phyloP scores from a whole-genome alignment of 2,329 filamentous ascomycete genomes.

The Nectriaceae sp. region DNA sequence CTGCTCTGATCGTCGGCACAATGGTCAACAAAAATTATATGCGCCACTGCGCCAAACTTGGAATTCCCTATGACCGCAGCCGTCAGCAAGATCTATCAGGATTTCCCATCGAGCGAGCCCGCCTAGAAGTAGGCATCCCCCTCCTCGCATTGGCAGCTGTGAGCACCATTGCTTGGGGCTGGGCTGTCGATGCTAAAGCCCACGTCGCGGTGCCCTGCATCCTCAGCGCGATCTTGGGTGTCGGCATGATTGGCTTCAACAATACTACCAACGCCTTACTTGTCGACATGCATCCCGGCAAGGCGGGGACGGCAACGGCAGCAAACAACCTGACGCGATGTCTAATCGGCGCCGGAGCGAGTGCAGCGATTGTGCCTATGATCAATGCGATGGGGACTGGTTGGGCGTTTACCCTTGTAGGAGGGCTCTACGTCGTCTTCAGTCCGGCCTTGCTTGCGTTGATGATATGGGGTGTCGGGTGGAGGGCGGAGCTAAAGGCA shows the following conservation, averaged over 20 bases:
- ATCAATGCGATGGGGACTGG: slow-evolving; percentile 51
- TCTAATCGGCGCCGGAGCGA: slow-evolving; percentile 54
- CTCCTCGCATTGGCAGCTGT: slow-evolving; percentile 52
- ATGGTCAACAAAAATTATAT: slow-evolving; percentile 69
- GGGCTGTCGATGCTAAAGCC: slow-evolving; percentile 46
- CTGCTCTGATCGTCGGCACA: slow-evolving; percentile 50
- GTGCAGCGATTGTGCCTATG: slow-evolving; percentile 54
- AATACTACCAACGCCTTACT: slow-evolving; percentile 55
- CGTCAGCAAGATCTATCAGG: slow-evolving; percentile 50
- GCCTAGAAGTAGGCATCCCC: slow-evolving; percentile 51
- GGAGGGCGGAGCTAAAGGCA: slow-evolving; percentile 39
- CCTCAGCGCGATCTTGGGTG: slow-evolving; percentile 47
- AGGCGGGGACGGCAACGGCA: slow-evolving; percentile 55
- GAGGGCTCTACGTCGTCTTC: slow-evolving; percentile 41
- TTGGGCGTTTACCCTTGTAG: slow-evolving; percentile 53
- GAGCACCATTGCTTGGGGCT: slow-evolving; percentile 52
- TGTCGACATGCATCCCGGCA: slow-evolving; percentile 56
- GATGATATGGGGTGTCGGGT: slow-evolving; percentile 44
- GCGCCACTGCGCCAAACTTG: slow-evolving; percentile 56
- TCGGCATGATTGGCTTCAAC: slow-evolving; percentile 55
- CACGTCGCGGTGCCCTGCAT: slow-evolving; percentile 50
- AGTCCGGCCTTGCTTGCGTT: slow-evolving; percentile 43
- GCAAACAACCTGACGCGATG: slow-evolving; percentile 59
- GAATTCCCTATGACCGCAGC: slow-evolving; percentile 54
- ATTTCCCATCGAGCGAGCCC: slow-evolving; percentile 54